phyloP scores from a whole-genome alignment of 805 yeast genomes.

The Saccharomycopsis fibuligera region DNA sequence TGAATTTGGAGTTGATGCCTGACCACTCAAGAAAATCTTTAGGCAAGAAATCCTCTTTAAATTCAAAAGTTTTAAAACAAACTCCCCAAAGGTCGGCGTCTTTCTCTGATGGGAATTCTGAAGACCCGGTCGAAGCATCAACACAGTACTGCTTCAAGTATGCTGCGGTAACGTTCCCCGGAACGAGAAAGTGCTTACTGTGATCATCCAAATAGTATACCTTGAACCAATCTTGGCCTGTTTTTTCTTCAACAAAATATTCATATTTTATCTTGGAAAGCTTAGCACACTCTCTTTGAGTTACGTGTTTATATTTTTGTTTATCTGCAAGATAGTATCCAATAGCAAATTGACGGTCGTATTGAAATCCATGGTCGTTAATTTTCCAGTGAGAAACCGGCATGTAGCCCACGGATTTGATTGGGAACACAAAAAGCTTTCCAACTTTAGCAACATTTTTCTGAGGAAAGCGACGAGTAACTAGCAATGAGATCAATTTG shows the following conservation, averaged over 20 bases:
- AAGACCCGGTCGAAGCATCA: no score
- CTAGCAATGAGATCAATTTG: no score
- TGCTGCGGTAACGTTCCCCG: constrained; percentile 9
- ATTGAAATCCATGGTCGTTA: constrained; percentile 27
- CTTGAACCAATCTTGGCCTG: constrained; percentile 18
- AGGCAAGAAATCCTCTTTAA: constrained; percentile 21
- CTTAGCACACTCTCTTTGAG: constrained; percentile 27
- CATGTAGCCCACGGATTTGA: constrained; percentile 29
- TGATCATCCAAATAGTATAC: constrained; percentile 11
- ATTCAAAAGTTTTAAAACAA: constrained; percentile 23
- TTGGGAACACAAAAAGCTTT: constrained; percentile 26
- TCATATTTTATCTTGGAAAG: constrained; percentile 24
- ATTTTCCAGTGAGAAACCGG: constrained; percentile 24
- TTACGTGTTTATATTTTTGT: constrained; percentile 21
- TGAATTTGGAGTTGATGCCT: not conserved
- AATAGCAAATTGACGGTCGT: constrained; percentile 28
- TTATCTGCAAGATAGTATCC: not conserved
- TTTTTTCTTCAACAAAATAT: not conserved
- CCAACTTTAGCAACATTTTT: constrained; percentile 9
- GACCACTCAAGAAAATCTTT: constrained; percentile 18
- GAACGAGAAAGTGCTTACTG: constrained; percentile 20
- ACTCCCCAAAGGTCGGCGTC: constrained; percentile 26
- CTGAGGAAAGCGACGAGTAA: no score
- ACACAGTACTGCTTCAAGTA: not conserved
- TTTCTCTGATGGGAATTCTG: not conserved